Conservation (phyloP, 83 land plant genomes). For the Thuja plicata region DNA sequence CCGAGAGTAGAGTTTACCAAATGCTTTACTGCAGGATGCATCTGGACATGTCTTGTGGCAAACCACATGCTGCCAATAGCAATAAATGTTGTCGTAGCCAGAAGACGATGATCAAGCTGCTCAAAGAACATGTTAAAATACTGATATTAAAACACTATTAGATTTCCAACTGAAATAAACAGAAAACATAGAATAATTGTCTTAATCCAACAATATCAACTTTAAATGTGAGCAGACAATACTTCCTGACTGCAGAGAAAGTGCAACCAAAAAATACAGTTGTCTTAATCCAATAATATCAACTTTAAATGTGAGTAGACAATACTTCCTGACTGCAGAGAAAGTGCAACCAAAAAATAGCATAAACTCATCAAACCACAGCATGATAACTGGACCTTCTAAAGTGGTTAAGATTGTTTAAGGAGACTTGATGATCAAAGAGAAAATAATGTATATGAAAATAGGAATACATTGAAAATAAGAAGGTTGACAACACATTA, state of each 20-base stretch:
- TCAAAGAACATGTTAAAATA: conserved; percentile 9
- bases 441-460: not conserved
- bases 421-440: not conserved
- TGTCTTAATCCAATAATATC: not conserved
- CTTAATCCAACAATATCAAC: not conserved
- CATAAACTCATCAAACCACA: not conserved
- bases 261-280: not conserved
- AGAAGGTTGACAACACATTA: not conserved
- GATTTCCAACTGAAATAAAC: not conserved
- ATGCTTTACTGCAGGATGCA: conserved; percentile 64
- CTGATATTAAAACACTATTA: not conserved
- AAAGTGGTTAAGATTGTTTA: not conserved
- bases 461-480: not conserved
- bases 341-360: not conserved
- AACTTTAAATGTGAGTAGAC: not conserved
- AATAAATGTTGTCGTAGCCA: conserved; percentile 71
- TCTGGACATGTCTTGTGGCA: conserved; percentile 64
- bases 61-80: conserved; percentile 76
- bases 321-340: not conserved
- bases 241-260: not conserved
- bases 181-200: not conserved
- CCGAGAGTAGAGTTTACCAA: conserved; percentile 72
- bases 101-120: conserved; percentile 93
- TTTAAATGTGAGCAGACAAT: not conserved
- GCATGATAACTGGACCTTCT: not conserved